Conservation (phyloP, 2,329 filamentous ascomycete species). For the Metarhizium anisopliae region DNA sequence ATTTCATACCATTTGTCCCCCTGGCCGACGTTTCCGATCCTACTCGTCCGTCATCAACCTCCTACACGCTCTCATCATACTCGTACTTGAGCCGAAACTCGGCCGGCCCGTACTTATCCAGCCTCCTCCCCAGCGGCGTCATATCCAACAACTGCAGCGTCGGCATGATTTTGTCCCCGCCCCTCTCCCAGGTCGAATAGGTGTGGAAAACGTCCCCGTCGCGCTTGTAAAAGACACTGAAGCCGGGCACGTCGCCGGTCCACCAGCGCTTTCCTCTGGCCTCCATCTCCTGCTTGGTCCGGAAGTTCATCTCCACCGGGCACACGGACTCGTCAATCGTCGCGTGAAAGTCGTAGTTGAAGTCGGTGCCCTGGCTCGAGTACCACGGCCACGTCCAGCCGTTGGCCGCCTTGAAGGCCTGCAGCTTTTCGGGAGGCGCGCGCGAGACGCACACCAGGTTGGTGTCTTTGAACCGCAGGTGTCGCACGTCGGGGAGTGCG, state of each 20-base stretch:
- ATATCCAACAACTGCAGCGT: slow-evolving; percentile 24
- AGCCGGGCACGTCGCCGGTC: too few relatives aligned
- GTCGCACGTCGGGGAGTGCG: slow-evolving; percentile 26
- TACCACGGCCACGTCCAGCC: slow-evolving; percentile 34
- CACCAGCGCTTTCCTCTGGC: too few relatives aligned
- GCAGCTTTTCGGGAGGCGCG: slow-evolving; percentile 26
- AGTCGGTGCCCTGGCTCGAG: slow-evolving; percentile 24
- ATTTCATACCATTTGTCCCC: too few relatives aligned
- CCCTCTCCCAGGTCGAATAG: slow-evolving; percentile 9
- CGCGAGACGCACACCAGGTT: slow-evolving; percentile 30
- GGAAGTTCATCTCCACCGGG: too few relatives aligned
- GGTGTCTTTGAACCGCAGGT: slow-evolving; percentile 22
- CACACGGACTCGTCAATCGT: too few relatives aligned
- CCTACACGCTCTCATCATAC: slow-evolving; percentile 8
- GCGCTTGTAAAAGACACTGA: too few relatives aligned
- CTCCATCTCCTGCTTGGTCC: too few relatives aligned
- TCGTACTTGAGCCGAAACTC: slow-evolving; percentile 19
- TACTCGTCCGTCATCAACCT: too few relatives aligned
- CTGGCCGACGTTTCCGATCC: too few relatives aligned
- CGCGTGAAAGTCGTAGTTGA: slow-evolving; percentile 31
- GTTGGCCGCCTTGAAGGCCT: slow-evolving; percentile 25
- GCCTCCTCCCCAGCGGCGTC: slow-evolving; percentile 25
- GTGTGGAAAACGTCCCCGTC: too few relatives aligned
- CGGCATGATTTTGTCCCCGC: slow-evolving; percentile 20
- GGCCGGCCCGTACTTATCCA: slow-evolving; percentile 14